Conservation (phyloP, 768 basidiomycete genomes). For the Lepiota venenata region DNA sequence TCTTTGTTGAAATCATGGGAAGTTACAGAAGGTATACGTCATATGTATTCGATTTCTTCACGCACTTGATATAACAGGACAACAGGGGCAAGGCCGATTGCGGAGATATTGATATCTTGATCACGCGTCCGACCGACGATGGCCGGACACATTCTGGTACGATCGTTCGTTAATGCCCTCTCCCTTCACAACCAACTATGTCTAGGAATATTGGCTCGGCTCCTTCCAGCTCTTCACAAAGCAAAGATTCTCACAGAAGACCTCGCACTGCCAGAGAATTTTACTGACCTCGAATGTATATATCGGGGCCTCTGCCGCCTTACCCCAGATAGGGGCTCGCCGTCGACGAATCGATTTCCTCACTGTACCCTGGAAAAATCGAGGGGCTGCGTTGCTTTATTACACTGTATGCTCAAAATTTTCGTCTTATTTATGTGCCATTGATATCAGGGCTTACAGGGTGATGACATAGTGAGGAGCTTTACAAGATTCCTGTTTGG, state of each 20-base stretch:
- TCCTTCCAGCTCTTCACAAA: conserved; percentile 55
- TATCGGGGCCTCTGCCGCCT: conserved; percentile 80
- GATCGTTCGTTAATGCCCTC: conserved; percentile 11
- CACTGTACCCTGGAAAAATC: conserved; percentile 71
- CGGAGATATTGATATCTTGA: conserved; percentile 90
- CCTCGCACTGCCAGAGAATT: conserved; percentile 67
- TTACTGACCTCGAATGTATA: conserved; percentile 62
- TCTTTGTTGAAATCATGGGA: conserved; percentile 88
- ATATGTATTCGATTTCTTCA: not conserved
- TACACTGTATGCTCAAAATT: conserved; percentile 61
- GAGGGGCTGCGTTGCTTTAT: conserved; percentile 88
- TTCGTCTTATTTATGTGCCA: not conserved
- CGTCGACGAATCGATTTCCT: conserved; percentile 85
- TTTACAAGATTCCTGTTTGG: not conserved
- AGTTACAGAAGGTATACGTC: conserved; percentile 68
- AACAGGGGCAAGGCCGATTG: conserved; percentile 76
- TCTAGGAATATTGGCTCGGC: conserved; percentile 55
- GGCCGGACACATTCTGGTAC: conserved; percentile 72
- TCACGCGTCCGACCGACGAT: conserved; percentile 72
- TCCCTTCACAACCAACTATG: conserved; percentile 2
- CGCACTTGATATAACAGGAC: not conserved
- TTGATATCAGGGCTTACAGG: conserved; percentile 35
- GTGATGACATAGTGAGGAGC: conserved; percentile 75
- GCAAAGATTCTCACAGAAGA: conserved; percentile 76
- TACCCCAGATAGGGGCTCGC: conserved; percentile 40